Conservation (phyloP, 495 filamentous ascomycete genomes). For the Saxophila tyrrhenica region DNA sequence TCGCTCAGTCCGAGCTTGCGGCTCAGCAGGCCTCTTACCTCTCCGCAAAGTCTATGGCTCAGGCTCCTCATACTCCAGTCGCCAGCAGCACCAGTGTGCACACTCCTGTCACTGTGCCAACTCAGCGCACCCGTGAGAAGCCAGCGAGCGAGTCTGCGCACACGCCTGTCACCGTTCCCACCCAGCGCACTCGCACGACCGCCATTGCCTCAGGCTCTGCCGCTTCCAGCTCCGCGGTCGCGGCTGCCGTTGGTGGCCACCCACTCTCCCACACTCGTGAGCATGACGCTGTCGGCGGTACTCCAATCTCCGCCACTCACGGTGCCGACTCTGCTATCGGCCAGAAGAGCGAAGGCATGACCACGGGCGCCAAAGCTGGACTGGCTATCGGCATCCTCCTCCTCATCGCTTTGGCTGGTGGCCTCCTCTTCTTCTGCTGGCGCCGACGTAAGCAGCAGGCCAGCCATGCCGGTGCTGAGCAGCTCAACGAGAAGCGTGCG, state of each 20-base stretch:
- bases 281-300: not conserved
- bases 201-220: not conserved
- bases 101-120: not conserved
- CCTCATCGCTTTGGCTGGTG: constrained; percentile 49
- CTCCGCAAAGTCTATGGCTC: not conserved
- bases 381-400: constrained; percentile 68
- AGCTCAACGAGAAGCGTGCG: constrained; percentile 48
- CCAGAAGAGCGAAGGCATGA: constrained; percentile 37
- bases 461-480: constrained; percentile 25
- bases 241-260: not conserved
- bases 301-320: not conserved
- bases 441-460: constrained; percentile 51
- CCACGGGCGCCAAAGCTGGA: constrained; percentile 66
- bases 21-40: not conserved
- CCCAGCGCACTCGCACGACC: not conserved
- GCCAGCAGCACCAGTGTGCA: not conserved
- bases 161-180: not conserved
- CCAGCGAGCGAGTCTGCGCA: not conserved
- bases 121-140: not conserved
- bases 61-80: not conserved
- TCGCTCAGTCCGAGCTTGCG: too few species aligned
- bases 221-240: not conserved
- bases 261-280: not conserved
- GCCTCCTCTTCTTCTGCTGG: constrained; percentile 51
- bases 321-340: constrained; percentile 3